phyloP scores from a whole-genome alignment of 805 yeast species.

The Danielozyma ontarioensis region DNA sequence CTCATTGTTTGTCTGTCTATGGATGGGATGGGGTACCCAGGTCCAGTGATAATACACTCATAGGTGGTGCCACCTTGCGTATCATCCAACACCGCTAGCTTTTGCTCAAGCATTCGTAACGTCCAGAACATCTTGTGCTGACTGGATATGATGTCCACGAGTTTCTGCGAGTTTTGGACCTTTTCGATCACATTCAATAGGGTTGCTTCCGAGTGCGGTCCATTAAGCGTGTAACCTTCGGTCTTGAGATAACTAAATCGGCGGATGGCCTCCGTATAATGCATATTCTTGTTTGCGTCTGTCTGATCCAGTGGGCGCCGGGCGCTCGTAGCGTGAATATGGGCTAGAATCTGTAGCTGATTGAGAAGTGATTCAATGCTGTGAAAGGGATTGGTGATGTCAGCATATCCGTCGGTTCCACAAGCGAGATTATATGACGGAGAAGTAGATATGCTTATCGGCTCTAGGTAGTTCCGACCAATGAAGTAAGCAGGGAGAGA shows the following conservation, averaged over 20 bases:
- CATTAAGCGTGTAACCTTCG: constrained; percentile 30
- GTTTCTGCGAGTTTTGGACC: constrained; percentile 10
- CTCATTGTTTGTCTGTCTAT: constrained; percentile 20
- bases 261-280: constrained; percentile 6
- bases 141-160: constrained; percentile 10
- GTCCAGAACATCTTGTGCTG: constrained; percentile 18
- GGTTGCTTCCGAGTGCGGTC: constrained; percentile 17
- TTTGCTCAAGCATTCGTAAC: constrained; percentile 16
- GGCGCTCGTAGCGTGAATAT: constrained; percentile 13
- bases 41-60: constrained; percentile 39
- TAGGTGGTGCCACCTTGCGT: constrained; percentile 6
- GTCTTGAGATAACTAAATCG: constrained; percentile 23
- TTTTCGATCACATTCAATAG: constrained; percentile 11
- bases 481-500: constrained; percentile 28
- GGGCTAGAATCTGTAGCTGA: constrained; percentile 35
- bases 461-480: constrained; percentile 26
- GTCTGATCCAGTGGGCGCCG: constrained; percentile 2
- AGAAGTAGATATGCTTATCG: not conserved
- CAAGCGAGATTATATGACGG: not conserved
- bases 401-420: constrained; percentile 20
- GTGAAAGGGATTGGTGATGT: constrained; percentile 17
- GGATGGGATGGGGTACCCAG: constrained; percentile 19
- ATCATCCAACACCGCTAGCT: constrained; percentile 2
- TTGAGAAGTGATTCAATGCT: constrained; percentile 24
- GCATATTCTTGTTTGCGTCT: not conserved